These are phyloP conservation scores for Hypoxylon sp. DNA, from an alignment of 2,329 filamentous ascomycete genomes.

Conservation along the genomic window DNA sequence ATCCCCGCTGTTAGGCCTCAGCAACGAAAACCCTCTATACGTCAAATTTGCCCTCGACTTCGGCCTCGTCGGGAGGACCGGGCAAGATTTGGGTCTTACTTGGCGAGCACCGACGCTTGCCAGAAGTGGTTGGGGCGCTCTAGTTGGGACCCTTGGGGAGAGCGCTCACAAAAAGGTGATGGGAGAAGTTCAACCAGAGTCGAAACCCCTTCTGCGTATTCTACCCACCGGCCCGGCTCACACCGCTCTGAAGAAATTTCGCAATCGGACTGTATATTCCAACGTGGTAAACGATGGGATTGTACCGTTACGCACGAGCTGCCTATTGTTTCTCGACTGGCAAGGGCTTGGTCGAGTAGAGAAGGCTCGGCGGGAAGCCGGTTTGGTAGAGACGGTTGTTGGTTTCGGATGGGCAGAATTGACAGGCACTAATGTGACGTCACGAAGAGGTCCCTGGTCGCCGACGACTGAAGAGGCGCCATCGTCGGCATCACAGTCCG, in stretches of 20 bases:
- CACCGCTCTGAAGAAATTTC: slow-evolving; percentile 86
- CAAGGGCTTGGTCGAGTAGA: slow-evolving; percentile 92
- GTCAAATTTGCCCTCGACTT: slow-evolving; percentile 98
- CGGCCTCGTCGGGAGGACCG: slow-evolving; percentile 94
- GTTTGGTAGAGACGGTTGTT: slow-evolving; percentile 91
- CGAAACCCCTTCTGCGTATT: slow-evolving; percentile 90
- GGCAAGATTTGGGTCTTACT: slow-evolving; percentile 93
- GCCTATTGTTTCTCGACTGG: slow-evolving; percentile 97
- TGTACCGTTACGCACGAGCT: slow-evolving; percentile 93
- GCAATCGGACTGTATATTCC: slow-evolving; percentile 92
- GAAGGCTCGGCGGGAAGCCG: slow-evolving; percentile 92
- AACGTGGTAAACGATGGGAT: slow-evolving; percentile 99
- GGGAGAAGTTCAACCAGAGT: slow-evolving; percentile 77
- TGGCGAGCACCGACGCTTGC: slow-evolving; percentile 92
- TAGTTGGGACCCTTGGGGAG: slow-evolving; percentile 85
- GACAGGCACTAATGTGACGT: slow-evolving; percentile 76
- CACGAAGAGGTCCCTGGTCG: slow-evolving; percentile 63
- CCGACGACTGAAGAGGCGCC: slow-evolving; percentile 55
- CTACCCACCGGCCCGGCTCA: slow-evolving; percentile 93
- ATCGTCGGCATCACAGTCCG: slow-evolving; percentile 47
- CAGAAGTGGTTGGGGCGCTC: slow-evolving; percentile 87
- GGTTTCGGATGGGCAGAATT: slow-evolving; percentile 96
- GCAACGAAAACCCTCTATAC: slow-evolving; percentile 97
- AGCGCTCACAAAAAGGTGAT: slow-evolving; percentile 73
- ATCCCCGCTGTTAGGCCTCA: slow-evolving; percentile 89